phyloP scores from a whole-genome alignment of 2,329 filamentous ascomycete genomes.

The Metarhizium humberi region DNA sequence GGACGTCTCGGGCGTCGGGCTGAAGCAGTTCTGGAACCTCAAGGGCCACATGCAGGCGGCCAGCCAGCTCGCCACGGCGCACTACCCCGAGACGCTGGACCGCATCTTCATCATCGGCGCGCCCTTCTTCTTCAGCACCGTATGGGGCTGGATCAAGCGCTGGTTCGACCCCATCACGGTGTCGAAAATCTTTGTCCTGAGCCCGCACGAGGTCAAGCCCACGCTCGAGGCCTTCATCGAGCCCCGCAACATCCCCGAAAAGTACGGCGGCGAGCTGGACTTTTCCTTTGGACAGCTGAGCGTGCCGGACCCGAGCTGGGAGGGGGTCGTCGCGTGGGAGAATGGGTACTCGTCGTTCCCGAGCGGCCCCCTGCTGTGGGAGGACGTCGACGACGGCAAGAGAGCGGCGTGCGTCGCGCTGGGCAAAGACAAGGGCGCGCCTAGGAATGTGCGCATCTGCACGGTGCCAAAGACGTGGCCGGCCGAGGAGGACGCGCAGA shows the following conservation, averaged over 20 bases:
- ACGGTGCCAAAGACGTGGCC: conserved; percentile 35
- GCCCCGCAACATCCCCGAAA: conserved; percentile 71
- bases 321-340: conserved; percentile 41
- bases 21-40: conserved; percentile 94
- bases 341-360: conserved; percentile 44
- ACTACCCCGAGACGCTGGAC: conserved; percentile 87
- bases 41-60: conserved; percentile 92
- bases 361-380: conserved; percentile 48
- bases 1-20: conserved; percentile 76
- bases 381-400: conserved; percentile 32
- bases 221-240: conserved; percentile 79
- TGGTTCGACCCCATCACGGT: conserved; percentile 94
- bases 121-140: conserved; percentile 81
- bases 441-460: conserved; percentile 39
- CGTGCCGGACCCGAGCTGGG: conserved; percentile 56
- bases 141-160: conserved; percentile 91
- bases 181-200: conserved; percentile 91
- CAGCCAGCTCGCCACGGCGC: conserved; percentile 76
- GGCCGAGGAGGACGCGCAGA: conserved; percentile 5
- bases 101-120: conserved; percentile 69
- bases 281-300: conserved; percentile 72
- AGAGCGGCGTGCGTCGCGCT: conserved; percentile 43
- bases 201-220: conserved; percentile 59
- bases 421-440: conserved; percentile 36
- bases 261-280: conserved; percentile 80